Conservation (phyloP, 345 rosid genomes). For the Linum tenue region DNA sequence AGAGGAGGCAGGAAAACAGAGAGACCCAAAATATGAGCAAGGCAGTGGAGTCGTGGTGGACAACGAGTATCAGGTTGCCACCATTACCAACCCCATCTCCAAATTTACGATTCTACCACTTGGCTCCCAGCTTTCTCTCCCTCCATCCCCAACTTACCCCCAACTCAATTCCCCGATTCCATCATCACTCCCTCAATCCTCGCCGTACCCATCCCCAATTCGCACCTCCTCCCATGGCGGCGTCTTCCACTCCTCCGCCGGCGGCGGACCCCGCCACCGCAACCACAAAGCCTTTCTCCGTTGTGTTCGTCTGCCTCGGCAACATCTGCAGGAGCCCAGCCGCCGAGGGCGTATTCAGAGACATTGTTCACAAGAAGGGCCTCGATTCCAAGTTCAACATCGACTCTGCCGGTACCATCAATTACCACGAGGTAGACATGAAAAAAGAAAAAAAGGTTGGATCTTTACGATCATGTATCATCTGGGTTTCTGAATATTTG, state of each 20-base stretch:
- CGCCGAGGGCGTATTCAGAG: constrained; percentile 88
- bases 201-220: not conserved
- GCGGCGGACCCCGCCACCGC: constrained; percentile 15
- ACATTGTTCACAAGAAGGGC: constrained; percentile 63
- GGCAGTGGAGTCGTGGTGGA: too few relatives aligned
- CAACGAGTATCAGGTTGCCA: constrained; percentile 3
- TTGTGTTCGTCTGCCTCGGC: constrained; percentile 84
- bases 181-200: constrained; percentile 3
- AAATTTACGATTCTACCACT: constrained; percentile 53
- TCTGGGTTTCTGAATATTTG: not conserved
- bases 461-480: not conserved
- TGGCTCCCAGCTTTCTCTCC: constrained; percentile 9
- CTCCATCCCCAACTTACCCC: constrained; percentile 1
- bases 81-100: constrained; percentile 6
- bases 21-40: too few relatives aligned
- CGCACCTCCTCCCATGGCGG: constrained; percentile 27
- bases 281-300: constrained; percentile 58
- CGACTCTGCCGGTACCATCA: constrained; percentile 90
- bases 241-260: constrained; percentile 30
- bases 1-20: too few relatives aligned
- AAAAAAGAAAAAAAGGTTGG: not conserved
- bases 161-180: constrained; percentile 7
- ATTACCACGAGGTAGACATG: constrained; percentile 64
- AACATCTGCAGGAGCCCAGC: constrained; percentile 95
- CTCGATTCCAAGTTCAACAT: constrained; percentile 61